Base-by-base conservation (phyloP, 345 rosid genomes). In the Gossypium longicalyx region DNA sequence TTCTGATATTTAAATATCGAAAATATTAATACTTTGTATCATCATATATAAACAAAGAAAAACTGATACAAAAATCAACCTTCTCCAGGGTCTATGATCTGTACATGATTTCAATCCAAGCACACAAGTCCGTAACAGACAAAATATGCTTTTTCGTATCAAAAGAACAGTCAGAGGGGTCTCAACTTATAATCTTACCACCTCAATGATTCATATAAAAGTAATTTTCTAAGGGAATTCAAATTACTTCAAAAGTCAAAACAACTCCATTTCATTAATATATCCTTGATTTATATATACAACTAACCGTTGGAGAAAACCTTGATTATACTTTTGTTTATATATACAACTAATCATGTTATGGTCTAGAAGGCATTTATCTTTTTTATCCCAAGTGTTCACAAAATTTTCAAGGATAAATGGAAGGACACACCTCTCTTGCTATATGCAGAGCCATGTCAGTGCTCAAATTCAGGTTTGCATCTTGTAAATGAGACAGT, bases 381-480 rank as follows among this genome's bases (percentile, higher is more conserved):
- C 7, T 4, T 34, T 34, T 34, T 34, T 34, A 34, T 34, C 41
- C n/a, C 7, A 45, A 19, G 53, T 7, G 51, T 3, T 23, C 23
- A 72, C 12, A 41, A 44, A 43, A 6, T 45, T 45, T 15, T 17
- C 6, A 23, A 22, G 10, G 34, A 73, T 48, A 2, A 48, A 25
- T 23, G 11, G 25, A 44, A n/a, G 41, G 20, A 45, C 74, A 59
- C 72, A 93, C 99, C 99, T 95, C 99, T 34, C 97, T 83, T 59
- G 98, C 97, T 76, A 89, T 90, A 77, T 91, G 90, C 63, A 93
- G 78, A 70, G 96, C 99, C 99, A 95, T 95, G 83, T 95, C 97
- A 27, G 98, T 91, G 91, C 99, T 95, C 81, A 95, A 84, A 80
- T 95, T 95, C 80, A 93, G 87, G 77, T 91, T 85, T 15, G 98